phyloP scores from a whole-genome alignment of 2,329 filamentous ascomycete species.

The Ceratocystis alfenasii region DNA sequence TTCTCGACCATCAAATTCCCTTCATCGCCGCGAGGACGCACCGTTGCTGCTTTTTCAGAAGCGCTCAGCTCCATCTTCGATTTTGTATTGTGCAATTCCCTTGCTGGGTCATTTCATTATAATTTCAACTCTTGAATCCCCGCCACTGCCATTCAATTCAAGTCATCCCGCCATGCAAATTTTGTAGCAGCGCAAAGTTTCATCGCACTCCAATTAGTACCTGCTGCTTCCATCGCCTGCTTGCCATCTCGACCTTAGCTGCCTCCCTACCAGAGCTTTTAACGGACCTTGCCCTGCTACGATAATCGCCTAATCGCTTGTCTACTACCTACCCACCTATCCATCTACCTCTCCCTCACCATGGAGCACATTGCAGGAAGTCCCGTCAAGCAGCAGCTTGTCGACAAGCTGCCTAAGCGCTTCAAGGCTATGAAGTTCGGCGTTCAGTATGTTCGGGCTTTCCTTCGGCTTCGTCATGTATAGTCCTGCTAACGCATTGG shows the following conservation, averaged over 20 bases:
- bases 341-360: not conserved
- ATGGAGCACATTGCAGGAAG: slow-evolving; percentile 26
- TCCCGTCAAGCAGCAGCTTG: slow-evolving; percentile 70
- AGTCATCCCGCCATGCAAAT: slow-evolving; percentile 19
- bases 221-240: not conserved
- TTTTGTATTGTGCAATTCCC: too few relatives aligned
- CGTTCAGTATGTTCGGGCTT: slow-evolving; percentile 53
- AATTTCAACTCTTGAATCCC: not conserved
- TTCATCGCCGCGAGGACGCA: not conserved
- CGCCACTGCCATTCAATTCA: not conserved
- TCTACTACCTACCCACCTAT: not conserved
- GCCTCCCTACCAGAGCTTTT: not conserved
- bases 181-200: slow-evolving; percentile 19
- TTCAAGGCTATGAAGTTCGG: slow-evolving; percentile 92
- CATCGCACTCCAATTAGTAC: not conserved
- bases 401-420: slow-evolving; percentile 77
- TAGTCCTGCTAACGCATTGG: not conserved
- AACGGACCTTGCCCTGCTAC: not conserved
- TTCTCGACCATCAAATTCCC: not conserved
- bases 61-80: too few relatives aligned
- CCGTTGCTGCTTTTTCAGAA: not conserved
- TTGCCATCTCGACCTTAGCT: not conserved
- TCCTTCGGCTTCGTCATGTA: not conserved
- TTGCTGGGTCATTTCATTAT: not conserved
- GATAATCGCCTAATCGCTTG: not conserved